Evolutionary conservation across 2,329 filamentous ascomycete species (phyloP), one percentile per base, ranked within the genome.

Genomic region (Colletotrichum spaethianum): DNA sequence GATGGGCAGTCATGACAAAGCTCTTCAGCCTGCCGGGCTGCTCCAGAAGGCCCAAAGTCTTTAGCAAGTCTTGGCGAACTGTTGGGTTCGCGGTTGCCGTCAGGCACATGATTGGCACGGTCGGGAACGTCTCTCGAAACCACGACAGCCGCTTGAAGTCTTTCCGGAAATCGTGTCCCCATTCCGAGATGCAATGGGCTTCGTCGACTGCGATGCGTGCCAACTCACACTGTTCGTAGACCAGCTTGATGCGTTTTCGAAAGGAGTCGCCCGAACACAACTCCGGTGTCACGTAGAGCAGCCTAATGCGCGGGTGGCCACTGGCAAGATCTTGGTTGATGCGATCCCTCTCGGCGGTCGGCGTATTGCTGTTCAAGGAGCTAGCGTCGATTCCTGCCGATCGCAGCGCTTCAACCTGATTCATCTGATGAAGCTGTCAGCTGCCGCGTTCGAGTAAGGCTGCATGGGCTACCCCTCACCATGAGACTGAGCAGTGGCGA

Each of bases 181-280:
- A 98, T 91, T 98, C 95, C 31, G 94, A 97, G 76, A 98, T 97
- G 81, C 96, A 98, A 81, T 98, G 96, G 2, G 96, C 96, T 83
- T 98, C 96, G 78, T 98, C 96, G 69, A 98, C 92, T 59, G 93
- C 96, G 74, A 98, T 90, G 18, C 96, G 91, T 12, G 93, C 92
- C n/a, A 98, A 89, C 82, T 98, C 94, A 69, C 90, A 89, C 80
- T 98, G 95, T 70, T 90, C 85, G 79, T 98, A 86, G 18, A 98
- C 92, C 5, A 93, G 85, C 72, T 89, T 88, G 11, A 98, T 85
- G 60, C 92, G 90, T 72, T 91, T 89, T 48, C 95, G 93, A 81
- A 98, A 98, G 69, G 88, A 87, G 73, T 94, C 89, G 5, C 90
- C 89, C 42, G 93, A 90, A 80, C 96, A 98, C 70, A 95, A 89